Evolutionary conservation across 345 rosid species (phyloP).

Genomic region (Lepidium sativum): DNA sequence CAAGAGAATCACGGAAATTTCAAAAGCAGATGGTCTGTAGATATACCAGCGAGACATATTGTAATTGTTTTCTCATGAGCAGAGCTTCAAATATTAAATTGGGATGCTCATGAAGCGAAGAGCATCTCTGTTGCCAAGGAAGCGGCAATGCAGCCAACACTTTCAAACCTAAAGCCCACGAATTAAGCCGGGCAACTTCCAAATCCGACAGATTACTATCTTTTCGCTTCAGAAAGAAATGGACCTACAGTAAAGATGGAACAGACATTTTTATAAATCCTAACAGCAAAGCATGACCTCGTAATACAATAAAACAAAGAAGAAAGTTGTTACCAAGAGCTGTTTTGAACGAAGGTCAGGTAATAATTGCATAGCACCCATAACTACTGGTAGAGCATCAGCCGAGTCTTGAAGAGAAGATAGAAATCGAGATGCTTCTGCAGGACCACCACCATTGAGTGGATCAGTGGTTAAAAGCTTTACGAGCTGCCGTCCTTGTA

Average conservation of each 20-base stretch:
- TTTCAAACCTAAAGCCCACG: constrained; percentile 97
- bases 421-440: constrained; percentile 96
- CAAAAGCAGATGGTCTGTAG: constrained; percentile 2
- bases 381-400: constrained; percentile 93
- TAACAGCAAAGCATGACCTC: background rate
- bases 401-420: constrained; percentile 83
- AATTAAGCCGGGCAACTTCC: constrained; percentile 82
- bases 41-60: constrained; percentile 76
- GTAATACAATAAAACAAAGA: background rate
- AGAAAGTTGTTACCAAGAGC: constrained; percentile 57
- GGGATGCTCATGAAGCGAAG: constrained; percentile 94
- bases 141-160: constrained; percentile 92
- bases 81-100: constrained; percentile 89
- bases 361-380: constrained; percentile 96
- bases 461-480: constrained; percentile 96
- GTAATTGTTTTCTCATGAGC: constrained; percentile 92
- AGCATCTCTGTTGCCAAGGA: constrained; percentile 98
- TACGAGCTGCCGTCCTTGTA: constrained; percentile 94
- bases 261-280: constrained; percentile 8
- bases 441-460: constrained; percentile 97
- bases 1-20: background rate
- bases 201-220: constrained; percentile 73
- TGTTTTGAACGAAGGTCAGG: constrained; percentile 95
- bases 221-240: constrained; percentile 85
- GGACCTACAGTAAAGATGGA: constrained; percentile 55